Evolutionary conservation across 345 rosid genomes (phyloP).

Genomic region (Sisymbrium irio): DNA sequence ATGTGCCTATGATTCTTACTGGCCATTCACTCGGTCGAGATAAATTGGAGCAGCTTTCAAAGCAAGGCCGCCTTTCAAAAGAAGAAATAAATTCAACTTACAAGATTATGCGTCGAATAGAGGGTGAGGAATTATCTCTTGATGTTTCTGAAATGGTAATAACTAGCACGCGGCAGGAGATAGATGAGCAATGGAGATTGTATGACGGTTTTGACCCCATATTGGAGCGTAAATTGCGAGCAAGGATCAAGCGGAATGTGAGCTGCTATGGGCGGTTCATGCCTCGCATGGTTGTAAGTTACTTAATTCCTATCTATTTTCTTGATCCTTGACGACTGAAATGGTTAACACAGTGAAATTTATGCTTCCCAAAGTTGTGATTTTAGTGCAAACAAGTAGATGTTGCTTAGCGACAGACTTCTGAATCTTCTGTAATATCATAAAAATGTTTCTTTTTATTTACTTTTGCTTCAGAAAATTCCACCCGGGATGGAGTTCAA

Average conservation of each 20-base stretch:
- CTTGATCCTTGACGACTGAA: neutral
- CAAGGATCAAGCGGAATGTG: conserved; percentile 90
- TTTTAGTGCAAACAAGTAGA: neutral
- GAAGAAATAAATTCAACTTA: conserved; percentile 91
- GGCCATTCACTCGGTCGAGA: conserved; percentile 99
- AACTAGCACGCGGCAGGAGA: conserved; percentile 97
- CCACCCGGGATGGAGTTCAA: conserved; percentile 99
- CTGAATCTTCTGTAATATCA: neutral
- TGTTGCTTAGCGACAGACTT: neutral
- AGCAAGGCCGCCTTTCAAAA: conserved; percentile 84
- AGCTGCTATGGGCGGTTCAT: conserved; percentile 95
- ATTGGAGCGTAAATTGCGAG: conserved; percentile 85
- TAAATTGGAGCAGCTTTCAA: conserved; percentile 88
- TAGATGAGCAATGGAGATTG: conserved; percentile 93
- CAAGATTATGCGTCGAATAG: conserved; percentile 95
- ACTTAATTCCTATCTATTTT: neutral
- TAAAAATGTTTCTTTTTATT: neutral
- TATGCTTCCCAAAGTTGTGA: neutral
- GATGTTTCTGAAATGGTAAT: conserved; percentile 93
- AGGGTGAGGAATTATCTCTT: conserved; percentile 88
- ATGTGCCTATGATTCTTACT: conserved; percentile 96
- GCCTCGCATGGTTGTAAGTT: conserved; percentile 99
- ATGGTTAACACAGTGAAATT: neutral
- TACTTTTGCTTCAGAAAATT: conserved; percentile 58
- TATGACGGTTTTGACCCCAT: conserved; percentile 99